These are phyloP conservation scores for Kalanchoe fedtschenkoi DNA, from an alignment of 164 flowering plant species.

Conservation along the genomic window DNA sequence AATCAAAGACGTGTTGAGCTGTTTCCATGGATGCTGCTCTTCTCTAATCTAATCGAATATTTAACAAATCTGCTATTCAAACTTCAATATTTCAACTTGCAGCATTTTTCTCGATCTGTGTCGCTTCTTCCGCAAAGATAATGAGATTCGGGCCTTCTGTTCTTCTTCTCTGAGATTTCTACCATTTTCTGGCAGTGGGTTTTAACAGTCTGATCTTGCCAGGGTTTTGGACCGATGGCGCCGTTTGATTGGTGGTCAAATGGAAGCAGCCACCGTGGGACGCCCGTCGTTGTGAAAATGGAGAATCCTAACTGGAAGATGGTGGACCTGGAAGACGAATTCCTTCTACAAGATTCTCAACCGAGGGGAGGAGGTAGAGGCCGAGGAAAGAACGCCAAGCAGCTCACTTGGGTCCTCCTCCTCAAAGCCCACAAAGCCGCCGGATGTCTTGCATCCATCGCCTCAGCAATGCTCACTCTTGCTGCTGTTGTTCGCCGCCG, in stretches of 20 bases:
- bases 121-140: too few relatives aligned
- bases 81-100: too few relatives aligned
- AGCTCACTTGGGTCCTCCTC: constrained; percentile 16
- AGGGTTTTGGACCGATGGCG: too few relatives aligned
- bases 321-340: constrained; percentile 65
- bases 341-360: constrained; percentile 15
- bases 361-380: not conserved
- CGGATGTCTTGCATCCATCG: constrained; percentile 29
- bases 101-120: too few relatives aligned
- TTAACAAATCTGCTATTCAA: too few relatives aligned
- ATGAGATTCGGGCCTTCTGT: too few relatives aligned
- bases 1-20: too few relatives aligned
- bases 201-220: too few relatives aligned
- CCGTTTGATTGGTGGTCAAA: constrained; percentile 57
- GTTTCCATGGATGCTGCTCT: too few relatives aligned
- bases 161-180: too few relatives aligned
- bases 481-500: constrained; percentile 66
- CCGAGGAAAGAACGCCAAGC: constrained; percentile 15
- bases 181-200: too few relatives aligned
- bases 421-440: constrained; percentile 14
- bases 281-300: constrained; percentile 85
- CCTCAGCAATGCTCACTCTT: constrained; percentile 38
- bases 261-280: constrained; percentile 49
- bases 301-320: constrained; percentile 84
- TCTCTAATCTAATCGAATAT: too few relatives aligned